Conservation (phyloP, 106 monocot genomes). For the Dendrobium officinale region DNA sequence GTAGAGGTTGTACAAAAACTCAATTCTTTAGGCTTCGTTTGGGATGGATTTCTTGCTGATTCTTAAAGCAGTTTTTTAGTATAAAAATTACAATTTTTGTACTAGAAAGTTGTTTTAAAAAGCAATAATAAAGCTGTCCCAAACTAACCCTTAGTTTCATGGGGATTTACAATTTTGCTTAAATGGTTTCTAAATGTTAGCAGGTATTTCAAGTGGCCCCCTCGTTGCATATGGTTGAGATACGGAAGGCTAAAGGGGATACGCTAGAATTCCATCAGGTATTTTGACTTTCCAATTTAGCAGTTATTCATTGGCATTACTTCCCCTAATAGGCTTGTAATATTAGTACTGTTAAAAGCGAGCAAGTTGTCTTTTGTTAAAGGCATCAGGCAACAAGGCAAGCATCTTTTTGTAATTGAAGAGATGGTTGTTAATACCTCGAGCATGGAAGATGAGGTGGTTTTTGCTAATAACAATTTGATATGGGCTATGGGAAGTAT, state of each 20-base stretch:
- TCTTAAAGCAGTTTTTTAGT: no score
- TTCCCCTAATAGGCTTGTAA: background rate
- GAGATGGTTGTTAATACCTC: background rate
- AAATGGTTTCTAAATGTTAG: background rate
- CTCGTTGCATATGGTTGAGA: conserved; percentile 83
- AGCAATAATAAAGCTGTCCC: no score
- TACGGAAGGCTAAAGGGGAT: conserved; percentile 80
- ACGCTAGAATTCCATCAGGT: conserved; percentile 85
- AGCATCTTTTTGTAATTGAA: background rate
- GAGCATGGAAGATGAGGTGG: background rate
- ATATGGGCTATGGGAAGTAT: background rate
- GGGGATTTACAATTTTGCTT: background rate
- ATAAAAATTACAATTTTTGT: no score
- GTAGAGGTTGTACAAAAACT: conserved; percentile 14
- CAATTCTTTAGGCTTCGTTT: background rate
- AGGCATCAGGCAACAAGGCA: background rate
- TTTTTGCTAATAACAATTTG: background rate
- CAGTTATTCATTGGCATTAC: background rate
- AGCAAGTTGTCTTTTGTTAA: background rate
- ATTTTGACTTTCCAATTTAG: background rate
- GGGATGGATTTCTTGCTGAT: no score
- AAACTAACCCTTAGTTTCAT: background rate
- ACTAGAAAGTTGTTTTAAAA: no score
- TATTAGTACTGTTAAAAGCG: background rate
- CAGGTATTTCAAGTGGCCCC: conserved; percentile 91